Evolutionary conservation across 2,329 filamentous ascomycete genomes (phyloP).

Genomic region (Canariomyces notabilis): DNA sequence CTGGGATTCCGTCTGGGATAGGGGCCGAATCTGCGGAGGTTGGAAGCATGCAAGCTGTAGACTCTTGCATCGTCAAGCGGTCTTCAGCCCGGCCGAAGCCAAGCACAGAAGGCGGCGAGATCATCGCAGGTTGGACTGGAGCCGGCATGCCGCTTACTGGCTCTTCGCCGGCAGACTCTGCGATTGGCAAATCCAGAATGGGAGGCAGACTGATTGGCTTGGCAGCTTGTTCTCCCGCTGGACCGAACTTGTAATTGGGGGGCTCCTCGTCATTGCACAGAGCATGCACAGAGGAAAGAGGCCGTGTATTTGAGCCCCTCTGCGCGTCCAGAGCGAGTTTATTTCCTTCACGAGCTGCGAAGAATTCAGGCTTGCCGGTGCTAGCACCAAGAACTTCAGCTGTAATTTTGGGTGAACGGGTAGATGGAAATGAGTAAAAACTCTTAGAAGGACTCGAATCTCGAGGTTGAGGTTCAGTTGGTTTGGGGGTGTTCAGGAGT

Average conservation of each 20-base stretch:
- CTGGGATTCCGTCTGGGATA: not conserved
- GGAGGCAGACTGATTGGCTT: not conserved
- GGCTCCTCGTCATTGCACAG: slow-evolving; percentile 12
- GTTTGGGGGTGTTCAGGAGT: slow-evolving; percentile 11
- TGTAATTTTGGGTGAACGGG: not conserved
- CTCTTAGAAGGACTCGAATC: slow-evolving; percentile 9
- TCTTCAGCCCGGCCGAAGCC: not conserved
- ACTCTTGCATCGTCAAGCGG: not conserved
- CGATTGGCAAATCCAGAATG: not conserved
- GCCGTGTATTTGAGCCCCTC: not conserved
- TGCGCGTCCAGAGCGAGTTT: slow-evolving; percentile 12
- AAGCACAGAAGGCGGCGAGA: not conserved
- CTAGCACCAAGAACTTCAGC: slow-evolving; percentile 18
- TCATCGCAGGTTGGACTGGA: not conserved
- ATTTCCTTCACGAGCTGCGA: slow-evolving; percentile 27
- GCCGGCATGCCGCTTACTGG: not conserved
- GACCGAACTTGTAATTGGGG: not conserved
- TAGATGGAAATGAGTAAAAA: not conserved
- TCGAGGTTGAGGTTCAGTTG: not conserved
- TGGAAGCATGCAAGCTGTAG: not conserved
- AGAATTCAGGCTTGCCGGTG: slow-evolving; percentile 26
- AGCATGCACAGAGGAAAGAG: slow-evolving; percentile 7
- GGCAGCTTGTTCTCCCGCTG: not conserved
- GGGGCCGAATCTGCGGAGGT: not conserved
- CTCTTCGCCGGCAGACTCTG: not conserved